Evolutionary conservation across 768 basidiomycete species (phyloP).

Genomic region (Solioccasus polychromus): DNA sequence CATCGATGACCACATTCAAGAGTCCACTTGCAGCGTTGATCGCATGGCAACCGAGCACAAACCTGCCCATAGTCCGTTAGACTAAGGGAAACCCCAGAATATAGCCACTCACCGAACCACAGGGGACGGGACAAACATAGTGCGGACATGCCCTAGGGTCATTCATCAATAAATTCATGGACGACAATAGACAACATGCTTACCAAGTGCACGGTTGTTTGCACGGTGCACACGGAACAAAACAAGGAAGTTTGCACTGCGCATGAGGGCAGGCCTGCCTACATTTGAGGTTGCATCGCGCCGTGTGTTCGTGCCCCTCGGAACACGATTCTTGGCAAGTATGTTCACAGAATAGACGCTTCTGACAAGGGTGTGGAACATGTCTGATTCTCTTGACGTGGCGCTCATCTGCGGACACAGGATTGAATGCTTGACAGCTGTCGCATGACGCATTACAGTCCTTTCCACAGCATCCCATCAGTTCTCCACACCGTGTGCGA

Average conservation of each 20-base stretch:
- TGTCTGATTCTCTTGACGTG: slow-evolving; percentile 36
- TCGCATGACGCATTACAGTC: slow-evolving; percentile 48
- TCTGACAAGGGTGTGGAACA: slow-evolving; percentile 46
- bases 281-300: slow-evolving; percentile 44
- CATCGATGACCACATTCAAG: slow-evolving; percentile 63
- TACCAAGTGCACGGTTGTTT: slow-evolving; percentile 58
- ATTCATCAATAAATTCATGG: slow-evolving; percentile 1
- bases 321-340: slow-evolving; percentile 50
- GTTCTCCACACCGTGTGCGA: slow-evolving; percentile 37
- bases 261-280: slow-evolving; percentile 56
- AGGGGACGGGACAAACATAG: slow-evolving; percentile 54
- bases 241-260: slow-evolving; percentile 47
- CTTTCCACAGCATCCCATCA: slow-evolving; percentile 53
- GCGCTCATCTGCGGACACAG: background rate
- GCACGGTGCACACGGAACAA: slow-evolving; percentile 57
- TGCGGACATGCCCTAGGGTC: slow-evolving; percentile 51
- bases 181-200: slow-evolving; percentile 7
- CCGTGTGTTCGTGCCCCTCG: slow-evolving; percentile 46
- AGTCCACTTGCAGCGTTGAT: slow-evolving; percentile 45
- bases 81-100: background rate
- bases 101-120: slow-evolving; percentile 69
- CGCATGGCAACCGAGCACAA: slow-evolving; percentile 65
- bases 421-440: slow-evolving; percentile 40
- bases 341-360: slow-evolving; percentile 54
- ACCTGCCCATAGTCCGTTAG: slow-evolving; percentile 36